Evolutionary conservation across 78 protist genomes (phyloP).

Genomic region (Parvularia atlantis): DNA sequence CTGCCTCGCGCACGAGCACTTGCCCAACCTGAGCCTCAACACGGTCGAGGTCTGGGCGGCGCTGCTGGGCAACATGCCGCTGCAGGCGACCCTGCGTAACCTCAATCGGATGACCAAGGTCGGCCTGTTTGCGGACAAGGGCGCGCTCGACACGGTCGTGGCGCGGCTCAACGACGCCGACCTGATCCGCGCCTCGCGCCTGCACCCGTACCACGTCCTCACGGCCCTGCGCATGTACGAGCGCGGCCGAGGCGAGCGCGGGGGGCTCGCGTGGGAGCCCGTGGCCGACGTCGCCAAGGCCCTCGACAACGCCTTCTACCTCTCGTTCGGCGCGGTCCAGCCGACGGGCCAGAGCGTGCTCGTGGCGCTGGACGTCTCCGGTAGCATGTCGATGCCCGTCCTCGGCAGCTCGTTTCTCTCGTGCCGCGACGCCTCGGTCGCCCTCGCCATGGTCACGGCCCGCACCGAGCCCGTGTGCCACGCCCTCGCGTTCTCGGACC

Average conservation of each 20-base stretch:
- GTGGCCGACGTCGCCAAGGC: not conserved
- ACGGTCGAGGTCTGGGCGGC: not conserved
- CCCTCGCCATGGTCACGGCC: conserved; percentile 1
- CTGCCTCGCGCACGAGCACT: conserved; percentile 11
- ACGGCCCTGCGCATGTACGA: not conserved
- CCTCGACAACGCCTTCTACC: conserved; percentile 4
- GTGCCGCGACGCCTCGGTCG: conserved; percentile 13
- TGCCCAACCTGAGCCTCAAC: not conserved
- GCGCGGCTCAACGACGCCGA: not conserved
- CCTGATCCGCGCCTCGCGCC: not conserved
- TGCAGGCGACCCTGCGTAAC: conserved; percentile 18
- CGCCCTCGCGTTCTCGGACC: conserved; percentile 2
- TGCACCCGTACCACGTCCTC: conserved; percentile 20
- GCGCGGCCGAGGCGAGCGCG: conserved; percentile 1
- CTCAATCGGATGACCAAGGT: not conserved
- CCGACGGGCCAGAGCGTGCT: conserved; percentile 12
- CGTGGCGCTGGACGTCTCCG: conserved; percentile 27
- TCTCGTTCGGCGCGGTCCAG: not conserved
- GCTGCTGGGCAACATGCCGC: conserved; percentile 16
- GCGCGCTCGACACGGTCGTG: not conserved
- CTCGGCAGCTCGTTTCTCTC: not conserved
- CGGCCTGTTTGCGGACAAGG: not conserved
- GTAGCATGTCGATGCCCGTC: not conserved
- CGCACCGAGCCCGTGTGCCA: conserved; percentile 1
- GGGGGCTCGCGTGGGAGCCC: not conserved